These are phyloP conservation scores for Microbotryum scabiosae DNA, from an alignment of 1,284 basidiomycete genomes.

Conservation along the genomic window DNA sequence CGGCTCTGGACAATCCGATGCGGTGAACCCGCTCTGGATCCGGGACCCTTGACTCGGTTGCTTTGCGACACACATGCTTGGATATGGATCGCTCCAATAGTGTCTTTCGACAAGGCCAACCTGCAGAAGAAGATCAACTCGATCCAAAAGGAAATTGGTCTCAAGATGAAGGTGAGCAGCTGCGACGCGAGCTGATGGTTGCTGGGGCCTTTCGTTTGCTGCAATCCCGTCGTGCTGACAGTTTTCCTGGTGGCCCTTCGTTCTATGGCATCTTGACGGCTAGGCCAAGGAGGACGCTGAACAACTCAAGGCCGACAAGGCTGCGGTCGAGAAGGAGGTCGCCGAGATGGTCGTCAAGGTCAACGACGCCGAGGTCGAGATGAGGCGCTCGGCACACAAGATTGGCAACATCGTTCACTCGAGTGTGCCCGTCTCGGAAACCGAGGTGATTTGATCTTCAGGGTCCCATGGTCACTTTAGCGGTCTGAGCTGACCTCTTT, in stretches of 20 bases:
- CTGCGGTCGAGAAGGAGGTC: constrained; percentile 68
- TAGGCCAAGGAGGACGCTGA: constrained; percentile 86
- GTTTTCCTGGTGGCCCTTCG: background rate
- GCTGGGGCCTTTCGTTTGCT: background rate
- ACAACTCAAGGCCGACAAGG: constrained; percentile 72
- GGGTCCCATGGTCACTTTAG: too few species aligned
- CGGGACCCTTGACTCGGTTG: background rate
- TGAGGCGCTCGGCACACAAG: constrained; percentile 68
- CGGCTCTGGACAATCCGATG: too few species aligned
- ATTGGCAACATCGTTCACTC: constrained; percentile 92
- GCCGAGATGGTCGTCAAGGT: constrained; percentile 63
- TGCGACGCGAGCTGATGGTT: background rate
- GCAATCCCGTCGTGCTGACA: background rate
- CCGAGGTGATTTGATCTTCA: too few species aligned
- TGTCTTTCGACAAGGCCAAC: constrained; percentile 73
- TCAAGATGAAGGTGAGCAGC: constrained; percentile 74
- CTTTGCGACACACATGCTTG: background rate
- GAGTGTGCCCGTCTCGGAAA: constrained; percentile 72
- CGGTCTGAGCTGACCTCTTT: constrained; percentile 1
- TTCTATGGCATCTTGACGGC: background rate
- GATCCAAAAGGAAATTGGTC: constrained; percentile 85
- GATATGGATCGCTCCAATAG: constrained; percentile 42
- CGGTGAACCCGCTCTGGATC: too few species aligned
- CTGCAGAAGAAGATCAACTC: constrained; percentile 77
- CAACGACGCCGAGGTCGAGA: constrained; percentile 65